Conservation (phyloP, 2,329 filamentous ascomycete species). For the Paraphaeosphaeria minitans region DNA sequence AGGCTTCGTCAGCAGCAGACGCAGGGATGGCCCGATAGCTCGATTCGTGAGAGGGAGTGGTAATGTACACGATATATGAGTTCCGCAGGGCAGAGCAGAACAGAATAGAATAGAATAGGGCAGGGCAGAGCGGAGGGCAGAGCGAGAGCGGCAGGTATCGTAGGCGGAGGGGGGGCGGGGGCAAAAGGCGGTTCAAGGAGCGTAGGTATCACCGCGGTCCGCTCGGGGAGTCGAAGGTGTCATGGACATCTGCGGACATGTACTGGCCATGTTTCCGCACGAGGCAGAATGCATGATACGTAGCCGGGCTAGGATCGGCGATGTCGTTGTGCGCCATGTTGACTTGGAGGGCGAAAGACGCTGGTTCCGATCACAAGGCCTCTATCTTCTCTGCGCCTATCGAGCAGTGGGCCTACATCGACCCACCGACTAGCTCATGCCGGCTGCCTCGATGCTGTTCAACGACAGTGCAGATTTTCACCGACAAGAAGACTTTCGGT, state of each 20-base stretch:
- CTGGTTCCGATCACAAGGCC: constrained; percentile 14
- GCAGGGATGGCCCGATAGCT: constrained; percentile 2
- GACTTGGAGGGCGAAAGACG: constrained; percentile 6
- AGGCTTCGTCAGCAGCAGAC: constrained; percentile 10
- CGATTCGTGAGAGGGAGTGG: neutral
- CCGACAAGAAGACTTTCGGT: neutral
- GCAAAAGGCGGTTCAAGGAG: constrained; percentile 1
- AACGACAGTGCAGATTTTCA: no score
- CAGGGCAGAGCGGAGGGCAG: no score
- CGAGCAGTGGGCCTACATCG: constrained; percentile 14
- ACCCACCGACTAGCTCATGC: constrained; percentile 6
- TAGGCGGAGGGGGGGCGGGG: neutral
- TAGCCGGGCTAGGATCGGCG: constrained; percentile 19
- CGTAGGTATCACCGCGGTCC: neutral
- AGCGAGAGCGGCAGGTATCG: neutral
- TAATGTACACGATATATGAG: neutral
- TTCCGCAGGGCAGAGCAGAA: no score
- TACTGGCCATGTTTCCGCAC: constrained; percentile 17
- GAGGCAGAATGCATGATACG: constrained; percentile 24
- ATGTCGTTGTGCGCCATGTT: constrained; percentile 17
- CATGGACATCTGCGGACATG: constrained; percentile 10
- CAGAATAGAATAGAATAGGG: no score
- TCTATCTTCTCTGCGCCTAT: constrained; percentile 11
- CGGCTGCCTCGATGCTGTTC: no score
- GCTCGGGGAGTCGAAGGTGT: constrained; percentile 18